Percentiles rank a stretch among this genome's conserved stretches.
Evolutionary conservation across 2,329 filamentous ascomycete genomes (phyloP).

Genomic region (Diaporthe capsici): DNA sequence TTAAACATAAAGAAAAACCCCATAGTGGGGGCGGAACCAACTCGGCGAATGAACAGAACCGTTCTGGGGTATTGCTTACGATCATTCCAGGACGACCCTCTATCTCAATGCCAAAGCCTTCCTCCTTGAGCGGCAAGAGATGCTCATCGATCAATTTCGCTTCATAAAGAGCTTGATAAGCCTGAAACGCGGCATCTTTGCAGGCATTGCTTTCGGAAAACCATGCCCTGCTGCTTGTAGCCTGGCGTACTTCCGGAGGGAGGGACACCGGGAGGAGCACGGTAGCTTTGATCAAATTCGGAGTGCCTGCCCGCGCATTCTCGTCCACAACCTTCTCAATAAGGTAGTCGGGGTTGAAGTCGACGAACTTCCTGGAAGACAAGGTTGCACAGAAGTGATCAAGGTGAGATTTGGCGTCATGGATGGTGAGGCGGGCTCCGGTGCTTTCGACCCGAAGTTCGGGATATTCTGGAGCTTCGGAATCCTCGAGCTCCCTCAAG

Average conservation of each 20-base stretch:
- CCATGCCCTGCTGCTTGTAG: conserved; percentile 72
- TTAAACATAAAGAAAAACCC: not conserved
- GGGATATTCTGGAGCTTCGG: conserved; percentile 47
- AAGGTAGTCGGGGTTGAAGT: conserved; percentile 78
- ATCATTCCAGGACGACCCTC: conserved; percentile 54
- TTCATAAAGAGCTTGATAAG: conserved; percentile 78
- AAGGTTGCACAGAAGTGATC: conserved; percentile 83
- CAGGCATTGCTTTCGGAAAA: conserved; percentile 77
- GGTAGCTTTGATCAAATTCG: conserved; percentile 62
- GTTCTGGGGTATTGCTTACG: conserved; percentile 30
- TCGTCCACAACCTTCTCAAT: conserved; percentile 56
- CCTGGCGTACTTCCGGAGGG: conserved; percentile 70
- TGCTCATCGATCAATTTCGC: conserved; percentile 83
- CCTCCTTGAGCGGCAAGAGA: conserved; percentile 74
- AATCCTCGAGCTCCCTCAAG: conserved; percentile 64
- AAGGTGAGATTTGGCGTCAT: conserved; percentile 82
- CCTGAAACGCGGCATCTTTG: conserved; percentile 87
- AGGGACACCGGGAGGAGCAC: conserved; percentile 81
- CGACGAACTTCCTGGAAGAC: conserved; percentile 70
- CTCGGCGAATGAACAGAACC: not conserved
- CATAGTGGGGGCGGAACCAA: not conserved
- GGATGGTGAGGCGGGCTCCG: conserved; percentile 77
- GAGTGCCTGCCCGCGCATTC: conserved; percentile 43
- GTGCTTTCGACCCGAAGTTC: conserved; percentile 57
- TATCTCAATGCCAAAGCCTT: conserved; percentile 55